Percentiles rank a stretch among this genome's conserved stretches.
Conservation (phyloP, 345 rosid species). For the Lenwebbia sp. region DNA sequence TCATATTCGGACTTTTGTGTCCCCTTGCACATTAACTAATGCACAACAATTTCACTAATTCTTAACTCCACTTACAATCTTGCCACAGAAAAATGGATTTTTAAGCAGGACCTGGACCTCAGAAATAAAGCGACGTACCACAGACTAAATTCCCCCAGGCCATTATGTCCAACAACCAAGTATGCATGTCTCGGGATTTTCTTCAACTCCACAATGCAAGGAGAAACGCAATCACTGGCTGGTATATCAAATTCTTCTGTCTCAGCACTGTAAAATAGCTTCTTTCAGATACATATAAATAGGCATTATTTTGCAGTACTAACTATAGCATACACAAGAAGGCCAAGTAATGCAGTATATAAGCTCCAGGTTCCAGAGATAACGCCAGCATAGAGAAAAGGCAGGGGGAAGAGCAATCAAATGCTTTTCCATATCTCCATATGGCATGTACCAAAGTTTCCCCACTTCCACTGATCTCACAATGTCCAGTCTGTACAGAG, state of each 20-base stretch:
- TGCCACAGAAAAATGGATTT: neutral
- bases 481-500: neutral
- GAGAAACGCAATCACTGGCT: constrained; percentile 25
- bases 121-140: constrained; percentile 38
- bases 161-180: constrained; percentile 67
- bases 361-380: neutral
- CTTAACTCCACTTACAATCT: neutral
- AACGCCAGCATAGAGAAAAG: neutral
- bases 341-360: neutral
- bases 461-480: neutral
- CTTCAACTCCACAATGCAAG: constrained; percentile 64
- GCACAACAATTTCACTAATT: neutral
- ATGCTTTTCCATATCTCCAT: neutral
- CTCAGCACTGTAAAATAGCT: constrained; percentile 38
- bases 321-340: neutral
- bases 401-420: neutral
- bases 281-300: constrained; percentile 1
- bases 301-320: neutral
- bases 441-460: neutral
- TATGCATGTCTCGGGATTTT: constrained; percentile 48
- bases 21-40: neutral
- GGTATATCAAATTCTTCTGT: constrained; percentile 39
- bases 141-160: constrained; percentile 62
- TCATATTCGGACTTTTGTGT: neutral
- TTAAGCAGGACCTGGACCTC: neutral